phyloP scores from a whole-genome alignment of 2,329 filamentous ascomycete genomes.

The Chlorencoelia australis region DNA sequence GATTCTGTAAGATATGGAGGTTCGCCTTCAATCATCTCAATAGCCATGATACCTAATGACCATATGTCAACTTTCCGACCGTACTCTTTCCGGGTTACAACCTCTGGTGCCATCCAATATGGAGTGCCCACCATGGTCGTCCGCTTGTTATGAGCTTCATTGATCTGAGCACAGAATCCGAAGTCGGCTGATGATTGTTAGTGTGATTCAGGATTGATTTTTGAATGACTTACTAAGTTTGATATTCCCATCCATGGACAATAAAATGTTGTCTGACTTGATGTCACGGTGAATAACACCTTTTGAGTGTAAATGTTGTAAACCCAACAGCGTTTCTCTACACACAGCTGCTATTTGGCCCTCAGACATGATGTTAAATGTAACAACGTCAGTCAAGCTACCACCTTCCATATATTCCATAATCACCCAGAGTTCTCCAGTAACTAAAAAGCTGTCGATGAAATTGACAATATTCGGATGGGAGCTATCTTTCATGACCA shows the following conservation, averaged over 20 bases:
- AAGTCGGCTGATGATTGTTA: slow-evolving; percentile 66
- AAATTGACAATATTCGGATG: slow-evolving; percentile 99
- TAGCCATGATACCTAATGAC: slow-evolving; percentile 98
- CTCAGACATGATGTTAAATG: slow-evolving; percentile 98
- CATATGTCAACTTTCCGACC: slow-evolving; percentile 98
- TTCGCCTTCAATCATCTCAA: slow-evolving; percentile 99
- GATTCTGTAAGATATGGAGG: slow-evolving; percentile 95
- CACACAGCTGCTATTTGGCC: slow-evolving; percentile 95
- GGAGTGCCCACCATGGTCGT: slow-evolving; percentile 99
- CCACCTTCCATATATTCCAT: slow-evolving; percentile 99
- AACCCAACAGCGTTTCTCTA: slow-evolving; percentile 79
- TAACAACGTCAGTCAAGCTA: slow-evolving; percentile 94
- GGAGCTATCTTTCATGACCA: slow-evolving; percentile 98
- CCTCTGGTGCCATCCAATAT: slow-evolving; percentile 99
- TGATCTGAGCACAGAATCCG: slow-evolving; percentile 97
- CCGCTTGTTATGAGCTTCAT: slow-evolving; percentile 91
- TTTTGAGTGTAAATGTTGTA: slow-evolving; percentile 95
- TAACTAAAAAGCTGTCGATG: slow-evolving; percentile 88
- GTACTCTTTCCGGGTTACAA: slow-evolving; percentile 95
- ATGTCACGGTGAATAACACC: slow-evolving; percentile 98
- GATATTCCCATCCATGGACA: slow-evolving; percentile 90
- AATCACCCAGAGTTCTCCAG: slow-evolving; percentile 91
- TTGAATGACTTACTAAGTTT: slow-evolving; percentile 68
- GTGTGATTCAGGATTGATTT: not conserved
- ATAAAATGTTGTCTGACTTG: slow-evolving; percentile 95